These are phyloP conservation scores for Picea abies DNA, from an alignment of 83 land plant genomes.

Conservation along the genomic window DNA sequence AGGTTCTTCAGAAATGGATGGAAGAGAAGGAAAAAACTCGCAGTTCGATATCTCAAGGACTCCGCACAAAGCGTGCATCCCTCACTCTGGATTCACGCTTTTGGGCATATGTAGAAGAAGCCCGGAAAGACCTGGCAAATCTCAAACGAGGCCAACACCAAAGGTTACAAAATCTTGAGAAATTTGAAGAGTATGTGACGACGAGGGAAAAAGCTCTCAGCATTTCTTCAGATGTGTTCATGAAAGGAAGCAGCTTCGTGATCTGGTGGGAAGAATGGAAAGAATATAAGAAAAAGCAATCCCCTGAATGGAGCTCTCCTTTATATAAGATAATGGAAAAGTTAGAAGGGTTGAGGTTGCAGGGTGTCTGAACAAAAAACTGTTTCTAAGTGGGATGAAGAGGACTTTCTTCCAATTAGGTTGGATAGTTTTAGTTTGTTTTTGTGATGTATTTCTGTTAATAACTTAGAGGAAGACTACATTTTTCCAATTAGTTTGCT, in stretches of 20 bases:
- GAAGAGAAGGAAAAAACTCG: conserved; percentile 18
- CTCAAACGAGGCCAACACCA: conserved; percentile 15
- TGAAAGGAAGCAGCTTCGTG: conserved; percentile 41
- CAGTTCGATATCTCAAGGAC: not conserved
- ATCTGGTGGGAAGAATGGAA: conserved; percentile 48
- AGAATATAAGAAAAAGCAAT: not conserved
- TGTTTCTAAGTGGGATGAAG: too few relatives aligned
- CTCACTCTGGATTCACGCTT: conserved; percentile 66
- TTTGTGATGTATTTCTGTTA: too few relatives aligned
- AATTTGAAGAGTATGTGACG: conserved; percentile 18
- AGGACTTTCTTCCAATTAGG: too few relatives aligned
- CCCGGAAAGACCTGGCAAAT: conserved; percentile 28
- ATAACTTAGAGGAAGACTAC: too few relatives aligned
- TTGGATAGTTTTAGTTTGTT: too few relatives aligned
- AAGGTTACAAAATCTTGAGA: conserved; percentile 14
- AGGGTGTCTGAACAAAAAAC: too few relatives aligned
- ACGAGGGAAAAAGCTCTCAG: conserved; percentile 8
- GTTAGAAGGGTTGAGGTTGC: too few relatives aligned
- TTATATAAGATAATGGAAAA: not conserved
- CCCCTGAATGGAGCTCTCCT: not conserved
- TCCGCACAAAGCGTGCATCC: conserved; percentile 46
- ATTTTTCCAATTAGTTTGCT: too few relatives aligned
- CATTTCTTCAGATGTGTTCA: conserved; percentile 36
- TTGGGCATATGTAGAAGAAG: conserved; percentile 67
- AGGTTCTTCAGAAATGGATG: conserved; percentile 54